phyloP scores from a whole-genome alignment of 2,329 filamentous ascomycete genomes.

The Trichoderma hamatum region DNA sequence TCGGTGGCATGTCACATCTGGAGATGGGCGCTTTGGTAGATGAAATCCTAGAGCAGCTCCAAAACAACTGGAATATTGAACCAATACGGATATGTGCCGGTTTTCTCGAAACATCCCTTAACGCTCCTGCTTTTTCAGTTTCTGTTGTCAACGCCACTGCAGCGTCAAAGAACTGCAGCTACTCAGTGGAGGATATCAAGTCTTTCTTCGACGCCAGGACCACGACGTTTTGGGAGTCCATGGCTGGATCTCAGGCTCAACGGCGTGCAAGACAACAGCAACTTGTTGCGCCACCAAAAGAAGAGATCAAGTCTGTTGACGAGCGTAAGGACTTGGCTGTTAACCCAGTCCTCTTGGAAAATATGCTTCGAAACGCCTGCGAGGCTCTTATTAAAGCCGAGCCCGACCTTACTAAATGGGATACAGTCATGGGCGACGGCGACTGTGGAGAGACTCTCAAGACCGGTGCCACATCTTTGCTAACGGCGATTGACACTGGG shows the following conservation, averaged over 20 bases:
- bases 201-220: constrained; percentile 66
- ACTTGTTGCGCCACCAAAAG: constrained; percentile 44
- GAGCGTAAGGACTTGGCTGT: constrained; percentile 50
- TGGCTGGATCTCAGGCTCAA: constrained; percentile 50
- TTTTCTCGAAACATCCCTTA: constrained; percentile 71
- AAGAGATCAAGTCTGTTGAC: constrained; percentile 43
- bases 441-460: constrained; percentile 67
- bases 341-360: constrained; percentile 56
- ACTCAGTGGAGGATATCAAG: constrained; percentile 58
- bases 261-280: constrained; percentile 47
- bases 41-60: constrained; percentile 56
- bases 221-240: constrained; percentile 58
- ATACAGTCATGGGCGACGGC: constrained; percentile 66
- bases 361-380: constrained; percentile 58
- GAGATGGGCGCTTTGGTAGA: constrained; percentile 59
- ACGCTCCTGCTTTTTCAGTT: constrained; percentile 71
- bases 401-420: constrained; percentile 64
- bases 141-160: constrained; percentile 64
- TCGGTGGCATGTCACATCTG: constrained; percentile 60
- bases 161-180: constrained; percentile 48
- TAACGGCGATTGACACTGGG: constrained; percentile 51
- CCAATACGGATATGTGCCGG: constrained; percentile 62
- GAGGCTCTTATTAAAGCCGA: constrained; percentile 59
- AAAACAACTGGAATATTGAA: constrained; percentile 49
- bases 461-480: constrained; percentile 52